Evolutionary conservation across 2,329 filamentous ascomycete species (phyloP).

Genomic region (Neobulgaria alba): DNA sequence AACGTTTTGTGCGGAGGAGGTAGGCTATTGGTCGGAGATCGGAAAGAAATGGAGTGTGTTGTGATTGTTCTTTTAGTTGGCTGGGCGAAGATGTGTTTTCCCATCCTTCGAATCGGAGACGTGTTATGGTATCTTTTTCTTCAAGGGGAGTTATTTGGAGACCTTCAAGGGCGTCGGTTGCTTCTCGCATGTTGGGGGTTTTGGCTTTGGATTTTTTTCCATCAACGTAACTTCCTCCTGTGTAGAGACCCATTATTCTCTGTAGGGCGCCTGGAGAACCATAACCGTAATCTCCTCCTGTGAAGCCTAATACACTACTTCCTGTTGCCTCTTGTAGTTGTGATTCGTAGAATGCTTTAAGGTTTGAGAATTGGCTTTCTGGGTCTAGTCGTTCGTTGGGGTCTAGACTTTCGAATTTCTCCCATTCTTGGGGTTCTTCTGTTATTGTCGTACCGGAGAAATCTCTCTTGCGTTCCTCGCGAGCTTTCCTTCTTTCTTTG

Average conservation of each 20-base stretch:
- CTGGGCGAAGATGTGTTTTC: constrained; percentile 47
- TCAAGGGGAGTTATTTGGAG: constrained; percentile 43
- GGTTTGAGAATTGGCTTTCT: constrained; percentile 63
- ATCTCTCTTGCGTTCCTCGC: constrained; percentile 20
- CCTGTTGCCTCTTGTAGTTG: constrained; percentile 60
- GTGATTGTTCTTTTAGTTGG: constrained; percentile 43
- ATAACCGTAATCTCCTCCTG: constrained; percentile 42
- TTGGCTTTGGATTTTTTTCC: constrained; percentile 60
- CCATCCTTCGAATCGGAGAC: constrained; percentile 53
- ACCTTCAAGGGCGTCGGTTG: constrained; percentile 61
- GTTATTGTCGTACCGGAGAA: constrained; percentile 19
- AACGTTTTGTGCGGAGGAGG: constrained; percentile 81
- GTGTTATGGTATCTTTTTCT: constrained; percentile 50
- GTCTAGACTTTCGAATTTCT: constrained; percentile 30
- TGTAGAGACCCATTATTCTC: constrained; percentile 88
- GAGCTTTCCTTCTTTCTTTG: constrained; percentile 31
- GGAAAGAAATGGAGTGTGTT: constrained; percentile 51
- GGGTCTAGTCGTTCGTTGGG: constrained; percentile 40
- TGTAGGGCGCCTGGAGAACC: constrained; percentile 73
- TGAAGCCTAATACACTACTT: constrained; percentile 46
- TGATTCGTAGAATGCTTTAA: constrained; percentile 73
- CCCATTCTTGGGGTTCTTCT: constrained; percentile 27
- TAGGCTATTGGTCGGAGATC: constrained; percentile 76
- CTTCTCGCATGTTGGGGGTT: constrained; percentile 72
- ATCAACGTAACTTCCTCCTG: constrained; percentile 46